A percentile compares a stretch with the other conserved stretches of the same genome.
Conservation (phyloP, 106 monocot genomes). For the Alisma plantagoaquatica region DNA sequence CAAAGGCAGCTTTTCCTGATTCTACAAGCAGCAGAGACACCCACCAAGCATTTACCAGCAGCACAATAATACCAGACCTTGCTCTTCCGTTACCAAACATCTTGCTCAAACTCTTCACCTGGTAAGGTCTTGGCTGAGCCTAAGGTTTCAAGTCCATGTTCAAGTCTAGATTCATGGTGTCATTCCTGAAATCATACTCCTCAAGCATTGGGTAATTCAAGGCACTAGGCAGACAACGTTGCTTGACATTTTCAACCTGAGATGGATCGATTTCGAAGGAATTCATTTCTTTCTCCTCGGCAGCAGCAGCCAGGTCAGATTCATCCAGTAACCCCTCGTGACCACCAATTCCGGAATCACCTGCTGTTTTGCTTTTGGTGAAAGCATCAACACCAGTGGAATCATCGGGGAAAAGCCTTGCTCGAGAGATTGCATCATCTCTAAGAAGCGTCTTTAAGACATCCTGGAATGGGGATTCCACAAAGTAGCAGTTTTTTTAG, state of each 20-base stretch:
- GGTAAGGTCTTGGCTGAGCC: conserved; percentile 97
- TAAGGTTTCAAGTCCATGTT: conserved; percentile 96
- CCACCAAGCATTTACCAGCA: conserved; percentile 97
- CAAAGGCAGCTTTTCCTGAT: conserved; percentile 91
- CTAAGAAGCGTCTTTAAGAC: conserved; percentile 68
- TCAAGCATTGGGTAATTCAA: conserved; percentile 97
- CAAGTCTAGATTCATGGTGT: conserved; percentile 93
- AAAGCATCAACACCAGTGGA: conserved; percentile 47
- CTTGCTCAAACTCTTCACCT: conserved; percentile 99
- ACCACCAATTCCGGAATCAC: conserved; percentile 45
- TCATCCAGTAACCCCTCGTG: conserved; percentile 76
- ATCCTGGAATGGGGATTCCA: conserved; percentile 90
- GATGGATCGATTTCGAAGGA: conserved; percentile 92
- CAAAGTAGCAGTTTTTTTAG: conserved; percentile 79
- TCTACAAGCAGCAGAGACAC: conserved; percentile 90
- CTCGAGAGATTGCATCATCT: conserved; percentile 61
- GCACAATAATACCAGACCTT: conserved; percentile 96
- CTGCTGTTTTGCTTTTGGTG: conserved; percentile 60
- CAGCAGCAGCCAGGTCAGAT: conserved; percentile 74
- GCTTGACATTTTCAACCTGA: conserved; percentile 97
- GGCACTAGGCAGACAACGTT: conserved; percentile 96
- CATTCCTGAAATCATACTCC: conserved; percentile 98
- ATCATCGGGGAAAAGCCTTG: conserved; percentile 48
- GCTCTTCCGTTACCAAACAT: conserved; percentile 99
- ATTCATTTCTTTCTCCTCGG: conserved; percentile 97